Conservation (phyloP, 371 early-diverging fungal genomes). For the Mortierella sp. region DNA sequence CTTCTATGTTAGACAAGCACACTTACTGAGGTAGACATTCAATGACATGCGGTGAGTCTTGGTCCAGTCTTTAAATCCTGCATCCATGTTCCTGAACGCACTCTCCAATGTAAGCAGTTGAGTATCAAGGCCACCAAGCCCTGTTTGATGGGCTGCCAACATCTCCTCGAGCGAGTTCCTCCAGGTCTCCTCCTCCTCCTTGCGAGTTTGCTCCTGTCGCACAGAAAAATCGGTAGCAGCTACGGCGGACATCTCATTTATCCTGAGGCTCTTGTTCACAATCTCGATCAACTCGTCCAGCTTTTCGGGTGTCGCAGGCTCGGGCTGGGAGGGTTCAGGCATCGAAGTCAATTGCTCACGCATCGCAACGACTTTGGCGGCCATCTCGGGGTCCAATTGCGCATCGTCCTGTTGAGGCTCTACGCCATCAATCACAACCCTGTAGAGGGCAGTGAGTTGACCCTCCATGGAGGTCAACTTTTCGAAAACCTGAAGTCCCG, state of each 20-base stretch:
- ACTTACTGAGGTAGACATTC: slow-evolving; percentile 30
- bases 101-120: slow-evolving; percentile 3
- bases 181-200: slow-evolving; percentile 6
- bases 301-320: not conserved
- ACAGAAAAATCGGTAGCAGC: not conserved
- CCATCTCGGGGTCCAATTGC: slow-evolving; percentile 4
- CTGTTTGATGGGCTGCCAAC: slow-evolving; percentile 8
- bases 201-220: not conserved
- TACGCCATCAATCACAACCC: slow-evolving; percentile 39
- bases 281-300: slow-evolving; percentile 24
- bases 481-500: slow-evolving; percentile 10
- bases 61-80: slow-evolving; percentile 20
- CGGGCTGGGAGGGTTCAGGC: slow-evolving; percentile 20
- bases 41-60: slow-evolving; percentile 19
- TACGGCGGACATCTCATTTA: not conserved
- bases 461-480: slow-evolving; percentile 22
- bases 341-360: slow-evolving; percentile 21
- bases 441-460: slow-evolving; percentile 31
- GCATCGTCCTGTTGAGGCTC: not conserved
- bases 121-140: not conserved
- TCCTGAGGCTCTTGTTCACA: not conserved
- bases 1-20: too few relatives aligned
- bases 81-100: slow-evolving; percentile 11
- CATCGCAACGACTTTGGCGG: slow-evolving; percentile 21
- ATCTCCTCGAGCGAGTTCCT: not conserved